Base-by-base conservation (phyloP, 73 alveolate genomes). In the Stentor coeruleus region DNA sequence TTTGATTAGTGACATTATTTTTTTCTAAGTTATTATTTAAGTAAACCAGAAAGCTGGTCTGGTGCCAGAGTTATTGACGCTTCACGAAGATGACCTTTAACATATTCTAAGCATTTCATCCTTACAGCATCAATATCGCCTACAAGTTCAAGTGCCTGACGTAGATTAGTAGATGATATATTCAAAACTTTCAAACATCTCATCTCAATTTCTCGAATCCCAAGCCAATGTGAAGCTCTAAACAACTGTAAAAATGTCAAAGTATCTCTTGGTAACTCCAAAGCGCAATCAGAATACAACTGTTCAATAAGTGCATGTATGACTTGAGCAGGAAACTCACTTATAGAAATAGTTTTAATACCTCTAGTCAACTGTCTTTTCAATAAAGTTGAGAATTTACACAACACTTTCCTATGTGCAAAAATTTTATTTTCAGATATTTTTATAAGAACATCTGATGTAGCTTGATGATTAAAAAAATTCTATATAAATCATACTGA, bases 221-320 rank as follows among this genome's bases (percentile, higher is more conserved):
- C 79, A 28, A 66, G 33, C 79, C 79, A 66, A 66, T 66, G 79
- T 66, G 79, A 37, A 20, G 79, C 79, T 2, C 79, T 20, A 2
- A 20, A 66, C n/a, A 66, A 40, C 41, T 66, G 79, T 31, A 66
- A 66, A 66, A 66, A 66, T 28, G n/a, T 20, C 33, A 40, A 66
- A 1, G 37, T 28, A 28, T 66, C 79, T 66, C 39, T 66, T 1
- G 79, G 79, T 15, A 66, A 40, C 15, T 66, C 79, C 2, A 66
- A 26, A 28, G n/a, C 26, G 41, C 79, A 66, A 33, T 66, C 79
- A 28, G n/a, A 31, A 40, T 66, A 66, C 14, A 66, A 2, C 37
- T 66, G 79, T 31, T 66, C 79, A 26, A 66, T 31, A 26, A 66
- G 79, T 15, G 33, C 33, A 15, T 66, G n/a, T 28, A 66, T 66